Base-by-base conservation (phyloP, 768 basidiomycete genomes). In the Collybiopsis luxurians region DNA sequence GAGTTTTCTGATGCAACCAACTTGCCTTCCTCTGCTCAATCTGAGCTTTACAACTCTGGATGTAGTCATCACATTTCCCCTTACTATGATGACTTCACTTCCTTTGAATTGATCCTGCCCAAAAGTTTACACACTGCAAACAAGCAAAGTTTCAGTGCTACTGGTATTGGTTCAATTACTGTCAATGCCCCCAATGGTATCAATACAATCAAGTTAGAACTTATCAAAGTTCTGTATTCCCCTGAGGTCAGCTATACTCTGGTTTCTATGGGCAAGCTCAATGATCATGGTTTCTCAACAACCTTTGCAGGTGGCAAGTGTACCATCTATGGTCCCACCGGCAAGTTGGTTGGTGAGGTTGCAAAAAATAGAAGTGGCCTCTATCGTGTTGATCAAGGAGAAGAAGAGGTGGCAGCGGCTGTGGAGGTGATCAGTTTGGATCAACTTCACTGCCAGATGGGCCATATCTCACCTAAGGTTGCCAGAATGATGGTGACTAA, bases 191-290 rank as follows among this genome's bases (percentile, higher is more conserved):
- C 72, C 10, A 67, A 73, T 62, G 72, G 71, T 36, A 59, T 59
- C 19, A 59, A 69, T 40, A 11, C 49, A 40, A 62, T 61, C 9
- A 59, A 66, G 12, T 52, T 74, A 2, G 52, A 55, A 4, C 63
- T 77, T 15, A 68, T 59, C 2, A 61, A 74, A 42, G 73, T 75
- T n/a, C 61, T 76, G 4, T 74, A 75, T 54, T 67, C 73, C 7
- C 74, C 70, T 0, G 69, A 73, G 24, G n/a, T n/a, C n/a, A n/a
- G n/a, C n/a, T n/a, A n/a, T n/a, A n/a, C n/a, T n/a, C n/a, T n/a
- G n/a, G n/a, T n/a, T n/a, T n/a, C n/a, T n/a, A n/a, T n/a, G n/a
- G n/a, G n/a, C n/a, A n/a, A n/a, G n/a, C n/a, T n/a, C n/a, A n/a
- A n/a, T n/a, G n/a, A n/a, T n/a, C n/a, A n/a, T n/a, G n/a, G n/a